Percentiles rank a stretch among this genome's conserved stretches.
These are phyloP conservation scores for Monosporascus sp. DNA, from an alignment of 2,329 filamentous ascomycete species.

Conservation along the genomic window DNA sequence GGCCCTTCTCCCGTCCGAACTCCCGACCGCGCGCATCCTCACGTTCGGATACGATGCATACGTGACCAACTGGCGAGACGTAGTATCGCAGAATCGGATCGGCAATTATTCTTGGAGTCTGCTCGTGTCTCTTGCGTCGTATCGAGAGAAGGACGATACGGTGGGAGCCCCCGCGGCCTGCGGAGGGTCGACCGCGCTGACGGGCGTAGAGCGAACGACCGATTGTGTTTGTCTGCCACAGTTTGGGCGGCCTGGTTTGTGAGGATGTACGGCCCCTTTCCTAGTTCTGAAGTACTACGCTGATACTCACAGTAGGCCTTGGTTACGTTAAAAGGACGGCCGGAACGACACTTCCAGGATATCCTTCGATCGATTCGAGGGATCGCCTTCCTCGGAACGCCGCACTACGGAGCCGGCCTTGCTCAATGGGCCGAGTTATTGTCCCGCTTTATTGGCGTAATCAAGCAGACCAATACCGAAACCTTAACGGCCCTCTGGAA, in stretches of 20 bases:
- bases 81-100: conserved; percentile 20
- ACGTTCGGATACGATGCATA: conserved; percentile 37
- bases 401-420: no score
- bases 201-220: conserved; percentile 17
- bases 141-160: conserved; percentile 14
- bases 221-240: conserved; percentile 33
- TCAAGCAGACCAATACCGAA: no score
- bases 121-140: conserved; percentile 19
- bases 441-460: no score
- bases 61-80: conserved; percentile 9
- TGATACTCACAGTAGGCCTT: no score
- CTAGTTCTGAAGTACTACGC: no score
- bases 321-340: no score
- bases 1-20: conserved; percentile 24
- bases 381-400: no score
- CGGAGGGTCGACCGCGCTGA: conserved; percentile 1
- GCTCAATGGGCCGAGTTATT: no score
- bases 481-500: no score
- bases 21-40: conserved; percentile 30
- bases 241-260: conserved; percentile 35
- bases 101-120: conserved; percentile 27
- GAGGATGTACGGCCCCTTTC: conserved; percentile 26
- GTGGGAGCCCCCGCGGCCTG: no score
- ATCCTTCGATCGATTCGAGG: no score
- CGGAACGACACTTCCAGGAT: no score